phyloP scores from a whole-genome alignment of 2,329 filamentous ascomycete genomes.

The Sporothrix inflata region DNA sequence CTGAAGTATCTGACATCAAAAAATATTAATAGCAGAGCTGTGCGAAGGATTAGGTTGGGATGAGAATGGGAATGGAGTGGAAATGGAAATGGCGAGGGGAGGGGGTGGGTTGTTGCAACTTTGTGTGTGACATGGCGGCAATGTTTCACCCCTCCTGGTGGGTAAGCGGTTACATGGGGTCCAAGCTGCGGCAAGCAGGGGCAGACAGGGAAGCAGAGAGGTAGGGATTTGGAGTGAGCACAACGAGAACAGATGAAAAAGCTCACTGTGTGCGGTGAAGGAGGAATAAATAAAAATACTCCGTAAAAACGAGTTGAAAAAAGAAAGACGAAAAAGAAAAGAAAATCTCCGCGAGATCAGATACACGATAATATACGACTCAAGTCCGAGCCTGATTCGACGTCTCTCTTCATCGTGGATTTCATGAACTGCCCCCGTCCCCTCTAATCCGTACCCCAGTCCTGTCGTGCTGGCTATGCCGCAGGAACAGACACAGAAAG shows the following conservation, averaged over 20 bases:
- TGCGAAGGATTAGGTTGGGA: not conserved
- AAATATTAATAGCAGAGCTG: not conserved
- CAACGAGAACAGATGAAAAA: not conserved
- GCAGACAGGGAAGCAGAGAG: not conserved
- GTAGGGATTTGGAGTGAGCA: not conserved
- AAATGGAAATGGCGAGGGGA: not conserved
- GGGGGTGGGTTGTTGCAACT: not conserved
- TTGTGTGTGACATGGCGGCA: constrained; percentile 28
- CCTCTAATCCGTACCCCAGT: not conserved
- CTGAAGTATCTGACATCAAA: not conserved
- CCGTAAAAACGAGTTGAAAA: not conserved
- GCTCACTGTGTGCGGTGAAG: not conserved
- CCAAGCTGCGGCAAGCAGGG: constrained; percentile 26
- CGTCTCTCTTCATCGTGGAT: not conserved
- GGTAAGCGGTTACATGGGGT: constrained; percentile 29
- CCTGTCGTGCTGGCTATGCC: not conserved
- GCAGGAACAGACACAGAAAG: constrained; percentile 17
- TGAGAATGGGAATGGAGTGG: not conserved
- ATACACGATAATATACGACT: not conserved
- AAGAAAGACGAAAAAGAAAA: not conserved
- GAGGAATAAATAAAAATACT: not conserved
- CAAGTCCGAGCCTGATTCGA: not conserved
- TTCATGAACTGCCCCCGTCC: too few relatives aligned
- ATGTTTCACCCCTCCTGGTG: constrained; percentile 29
- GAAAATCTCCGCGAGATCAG: not conserved